A percentile compares a stretch with the other conserved stretches of the same genome.
Conservation (phyloP, 2,329 filamentous ascomycete species). For the Ophiocordyceps camponoti-rufipedis region DNA sequence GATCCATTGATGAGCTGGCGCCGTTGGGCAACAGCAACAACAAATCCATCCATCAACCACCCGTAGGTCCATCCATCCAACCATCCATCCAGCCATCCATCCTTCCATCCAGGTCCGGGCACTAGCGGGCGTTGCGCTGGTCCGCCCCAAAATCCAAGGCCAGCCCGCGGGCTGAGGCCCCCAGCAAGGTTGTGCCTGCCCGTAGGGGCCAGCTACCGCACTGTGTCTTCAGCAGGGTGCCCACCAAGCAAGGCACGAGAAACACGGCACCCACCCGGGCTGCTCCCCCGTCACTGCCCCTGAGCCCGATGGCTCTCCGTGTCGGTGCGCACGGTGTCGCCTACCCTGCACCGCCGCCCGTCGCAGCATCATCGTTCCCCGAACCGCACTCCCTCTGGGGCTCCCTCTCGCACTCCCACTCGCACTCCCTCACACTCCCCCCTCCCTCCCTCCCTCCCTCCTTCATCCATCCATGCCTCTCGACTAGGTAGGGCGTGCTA, state of each 20-base stretch:
- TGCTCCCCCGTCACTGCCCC: background rate
- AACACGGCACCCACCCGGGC: background rate
- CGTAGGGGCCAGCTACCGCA: background rate
- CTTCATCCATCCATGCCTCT: background rate
- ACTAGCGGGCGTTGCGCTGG: too few species aligned
- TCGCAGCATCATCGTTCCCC: background rate
- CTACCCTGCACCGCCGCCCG: background rate
- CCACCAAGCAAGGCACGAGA: background rate
- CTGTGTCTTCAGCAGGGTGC: background rate
- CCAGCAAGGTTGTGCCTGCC: background rate
- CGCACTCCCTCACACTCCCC: too few species aligned
- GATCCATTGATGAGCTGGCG: too few species aligned
- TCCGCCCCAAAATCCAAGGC: too few species aligned
- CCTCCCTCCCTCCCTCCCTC: background rate
- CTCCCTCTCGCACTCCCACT: too few species aligned
- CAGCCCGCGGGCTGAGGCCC: background rate
- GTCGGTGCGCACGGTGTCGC: background rate
- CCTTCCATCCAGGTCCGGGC: too few species aligned
- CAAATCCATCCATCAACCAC: too few species aligned
- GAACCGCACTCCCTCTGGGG: too few species aligned
- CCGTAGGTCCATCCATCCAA: too few species aligned
- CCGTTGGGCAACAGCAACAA: too few species aligned
- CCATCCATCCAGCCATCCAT: too few species aligned
- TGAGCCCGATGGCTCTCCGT: background rate
- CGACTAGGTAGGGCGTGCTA: slow-evolving; percentile 2